Evolutionary conservation across 2,329 filamentous ascomycete species (phyloP).

Genomic region (Aspergillus niger): DNA sequence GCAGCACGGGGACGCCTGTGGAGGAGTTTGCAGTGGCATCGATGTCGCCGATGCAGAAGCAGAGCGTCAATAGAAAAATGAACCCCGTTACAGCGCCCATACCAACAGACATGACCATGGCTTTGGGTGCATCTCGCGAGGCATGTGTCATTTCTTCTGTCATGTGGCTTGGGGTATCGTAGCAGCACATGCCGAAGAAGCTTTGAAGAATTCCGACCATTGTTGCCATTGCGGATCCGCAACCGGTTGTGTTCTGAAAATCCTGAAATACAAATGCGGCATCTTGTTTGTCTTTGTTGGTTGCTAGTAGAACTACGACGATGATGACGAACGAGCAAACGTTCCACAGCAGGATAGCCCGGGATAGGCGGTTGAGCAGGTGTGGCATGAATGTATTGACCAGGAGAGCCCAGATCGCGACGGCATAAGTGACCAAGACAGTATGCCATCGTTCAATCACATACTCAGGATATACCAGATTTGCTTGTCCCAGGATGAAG

Average conservation of each 20-base stretch:
- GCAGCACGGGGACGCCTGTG: constrained; percentile 56
- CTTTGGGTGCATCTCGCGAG: constrained; percentile 40
- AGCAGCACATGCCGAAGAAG: constrained; percentile 55
- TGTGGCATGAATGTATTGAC: constrained; percentile 54
- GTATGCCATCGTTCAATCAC: constrained; percentile 59
- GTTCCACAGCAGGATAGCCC: constrained; percentile 55
- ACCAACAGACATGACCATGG: constrained; percentile 49
- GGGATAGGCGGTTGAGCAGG: constrained; percentile 55
- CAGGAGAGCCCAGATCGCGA: constrained; percentile 45
- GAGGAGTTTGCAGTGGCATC: constrained; percentile 46
- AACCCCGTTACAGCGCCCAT: constrained; percentile 51
- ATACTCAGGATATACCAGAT: constrained; percentile 53
- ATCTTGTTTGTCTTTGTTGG: constrained; percentile 55
- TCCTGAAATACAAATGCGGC: constrained; percentile 57
- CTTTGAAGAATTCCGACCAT: constrained; percentile 57
- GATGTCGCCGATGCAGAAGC: constrained; percentile 57
- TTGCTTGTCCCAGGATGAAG: constrained; percentile 57
- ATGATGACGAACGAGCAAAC: constrained; percentile 56
- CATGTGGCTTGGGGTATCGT: constrained; percentile 56
- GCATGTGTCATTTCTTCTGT: constrained; percentile 40
- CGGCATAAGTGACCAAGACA: constrained; percentile 53
- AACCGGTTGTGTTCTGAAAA: constrained; percentile 58
- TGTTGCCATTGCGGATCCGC: constrained; percentile 51
- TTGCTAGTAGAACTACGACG: constrained; percentile 54
- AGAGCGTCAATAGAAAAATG: constrained; percentile 51